Conservation (phyloP, 2,329 filamentous ascomycete genomes). For the Claviceps capensis region DNA sequence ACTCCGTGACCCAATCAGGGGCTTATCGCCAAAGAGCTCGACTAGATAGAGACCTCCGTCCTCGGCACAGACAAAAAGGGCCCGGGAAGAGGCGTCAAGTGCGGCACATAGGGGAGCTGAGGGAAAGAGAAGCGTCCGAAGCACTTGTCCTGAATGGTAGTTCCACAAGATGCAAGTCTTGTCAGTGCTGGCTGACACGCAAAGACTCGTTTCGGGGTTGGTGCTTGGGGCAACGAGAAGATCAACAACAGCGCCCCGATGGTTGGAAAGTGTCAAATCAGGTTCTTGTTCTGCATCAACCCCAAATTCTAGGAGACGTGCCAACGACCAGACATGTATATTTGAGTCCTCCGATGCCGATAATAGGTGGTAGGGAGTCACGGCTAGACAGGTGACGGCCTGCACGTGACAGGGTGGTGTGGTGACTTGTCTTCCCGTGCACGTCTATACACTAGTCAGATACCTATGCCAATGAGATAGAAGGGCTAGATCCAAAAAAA, state of each 20-base stretch:
- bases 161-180: slow-evolving; percentile 91
- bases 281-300: slow-evolving; percentile 50
- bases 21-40: slow-evolving; percentile 50
- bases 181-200: slow-evolving; percentile 71
- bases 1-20: slow-evolving; percentile 38
- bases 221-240: slow-evolving; percentile 50
- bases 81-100: slow-evolving; percentile 72
- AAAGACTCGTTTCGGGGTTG: slow-evolving; percentile 60
- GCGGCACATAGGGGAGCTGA: slow-evolving; percentile 56
- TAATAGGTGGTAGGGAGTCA: slow-evolving; percentile 58
- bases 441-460: slow-evolving; percentile 35
- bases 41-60: slow-evolving; percentile 70
- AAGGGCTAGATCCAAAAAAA: not conserved
- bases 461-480: not conserved
- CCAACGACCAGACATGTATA: slow-evolving; percentile 81
- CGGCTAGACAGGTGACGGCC: slow-evolving; percentile 60
- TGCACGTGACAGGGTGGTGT: slow-evolving; percentile 71
- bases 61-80: slow-evolving; percentile 67
- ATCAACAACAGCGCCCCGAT: slow-evolving; percentile 59
- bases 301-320: slow-evolving; percentile 52
- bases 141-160: slow-evolving; percentile 60
- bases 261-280: slow-evolving; percentile 62
- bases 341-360: slow-evolving; percentile 78
- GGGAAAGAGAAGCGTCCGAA: slow-evolving; percentile 73
- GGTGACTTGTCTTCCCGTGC: slow-evolving; percentile 61